Percentiles rank a stretch among this genome's conserved stretches.
phyloP scores from a whole-genome alignment of 1,139 yeast species.

The Lodderomyces pseudojiufengensis region DNA sequence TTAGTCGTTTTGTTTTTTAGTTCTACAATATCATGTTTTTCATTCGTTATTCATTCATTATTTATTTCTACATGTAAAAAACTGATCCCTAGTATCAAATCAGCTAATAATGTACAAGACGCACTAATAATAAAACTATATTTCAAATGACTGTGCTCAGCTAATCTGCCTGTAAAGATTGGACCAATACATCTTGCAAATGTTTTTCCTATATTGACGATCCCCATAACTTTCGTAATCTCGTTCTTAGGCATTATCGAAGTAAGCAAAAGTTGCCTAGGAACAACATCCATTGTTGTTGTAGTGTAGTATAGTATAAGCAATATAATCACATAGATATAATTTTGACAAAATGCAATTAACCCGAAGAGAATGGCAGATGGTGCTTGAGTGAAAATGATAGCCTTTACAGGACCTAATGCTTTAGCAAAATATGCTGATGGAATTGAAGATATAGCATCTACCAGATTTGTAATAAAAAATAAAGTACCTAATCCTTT shows the following conservation, averaged over 20 bases:
- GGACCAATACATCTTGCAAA: constrained; percentile 84
- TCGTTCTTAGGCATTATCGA: constrained; percentile 61
- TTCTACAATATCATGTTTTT: too few relatives aligned
- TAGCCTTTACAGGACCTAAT: constrained; percentile 78
- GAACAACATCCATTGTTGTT: constrained; percentile 85
- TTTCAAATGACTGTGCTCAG: constrained; percentile 48
- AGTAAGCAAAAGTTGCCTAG: constrained; percentile 75
- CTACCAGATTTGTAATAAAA: constrained; percentile 42
- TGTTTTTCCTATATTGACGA: constrained; percentile 82
- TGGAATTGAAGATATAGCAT: constrained; percentile 15
- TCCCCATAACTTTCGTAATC: constrained; percentile 74
- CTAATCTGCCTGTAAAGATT: constrained; percentile 68
- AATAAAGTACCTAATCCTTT: constrained; percentile 48
- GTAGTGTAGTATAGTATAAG: constrained; percentile 52
- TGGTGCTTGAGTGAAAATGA: constrained; percentile 74
- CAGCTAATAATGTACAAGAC: constrained; percentile 44
- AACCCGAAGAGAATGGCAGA: constrained; percentile 57
- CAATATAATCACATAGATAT: constrained; percentile 45
- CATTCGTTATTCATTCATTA: constrained; percentile 20
- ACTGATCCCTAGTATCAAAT: constrained; percentile 36
- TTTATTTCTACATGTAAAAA: constrained; percentile 37
- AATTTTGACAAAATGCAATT: constrained; percentile 24
- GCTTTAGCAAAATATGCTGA: constrained; percentile 62
- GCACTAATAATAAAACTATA: constrained; percentile 66
- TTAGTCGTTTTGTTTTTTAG: too few relatives aligned